Evolutionary conservation across 768 basidiomycete species (phyloP), one percentile per base, ranked within the genome.

Genomic region (Xerocomellus amylosporus): DNA sequence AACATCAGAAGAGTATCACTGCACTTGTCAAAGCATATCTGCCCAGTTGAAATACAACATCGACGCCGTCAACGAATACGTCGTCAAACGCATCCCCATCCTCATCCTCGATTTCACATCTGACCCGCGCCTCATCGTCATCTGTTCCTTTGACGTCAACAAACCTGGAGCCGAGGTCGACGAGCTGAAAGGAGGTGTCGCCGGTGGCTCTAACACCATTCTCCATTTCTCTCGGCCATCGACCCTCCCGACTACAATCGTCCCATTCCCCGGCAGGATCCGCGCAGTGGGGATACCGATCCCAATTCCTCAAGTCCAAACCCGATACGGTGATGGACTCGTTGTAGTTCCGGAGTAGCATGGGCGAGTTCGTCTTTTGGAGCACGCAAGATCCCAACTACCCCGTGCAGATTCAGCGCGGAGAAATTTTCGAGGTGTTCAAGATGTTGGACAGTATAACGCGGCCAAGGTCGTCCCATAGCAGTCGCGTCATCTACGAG

Each of bases 351-450:
- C 77, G 82, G 53, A 90, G 83, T 53, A 88, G 91, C 31, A 90
- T 88, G 0, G 91, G 91, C 28, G 91, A 93, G 63, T 92, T 93
- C 65, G 88, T 86, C 20, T 93, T 93, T 63, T 93, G 91, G 91
- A 81, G 82, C 58, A 88, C 87, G 0, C 89, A 93, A 61, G 91
- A 93, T 65, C 75, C 81, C 8, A 86, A 80, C 8, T 91, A 90
- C 58, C 71, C 78, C 28, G 74, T 74, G 28, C 80, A 79, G 44
- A 71, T 84, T 56, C 79, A 83, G 36, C 74, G 77, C 12, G 66
- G 74, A 36, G 84, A 85, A 9, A 77, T 79, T n/a, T 70, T 78
- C 37, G 86, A 87, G 59, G 74, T 77, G 22, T 79, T 82, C 40
- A 88, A 87, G 73, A 95, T 96, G 88, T 77, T 95, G 41, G 91